Conservation (phyloP, 164 flowering plant species). For the Vitis riparia region DNA sequence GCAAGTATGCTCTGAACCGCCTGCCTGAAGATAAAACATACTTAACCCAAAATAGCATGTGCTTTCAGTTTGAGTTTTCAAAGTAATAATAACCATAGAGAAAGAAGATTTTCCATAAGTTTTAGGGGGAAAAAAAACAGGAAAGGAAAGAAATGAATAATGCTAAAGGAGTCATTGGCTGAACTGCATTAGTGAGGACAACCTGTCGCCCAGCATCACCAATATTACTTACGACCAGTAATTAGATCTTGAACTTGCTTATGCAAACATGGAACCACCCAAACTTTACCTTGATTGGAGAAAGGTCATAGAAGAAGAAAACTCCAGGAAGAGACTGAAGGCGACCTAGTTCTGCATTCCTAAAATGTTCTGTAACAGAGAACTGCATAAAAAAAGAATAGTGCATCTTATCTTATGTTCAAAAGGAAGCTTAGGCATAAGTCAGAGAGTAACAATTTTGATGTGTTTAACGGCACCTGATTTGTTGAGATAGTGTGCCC, state of each 20-base stretch:
- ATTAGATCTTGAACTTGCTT: conserved; percentile 10
- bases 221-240: background rate
- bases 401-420: conserved; percentile 6
- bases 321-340: conserved; percentile 77
- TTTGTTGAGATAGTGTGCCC: conserved; percentile 76
- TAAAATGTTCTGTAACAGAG: conserved; percentile 87
- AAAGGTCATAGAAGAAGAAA: conserved; percentile 88
- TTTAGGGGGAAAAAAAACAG: no score
- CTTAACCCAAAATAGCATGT: no score
- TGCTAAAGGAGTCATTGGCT: background rate
- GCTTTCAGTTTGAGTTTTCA: no score
- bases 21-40: no score
- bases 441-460: background rate
- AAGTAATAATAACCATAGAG: no score
- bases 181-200: background rate
- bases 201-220: background rate
- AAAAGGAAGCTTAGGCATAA: background rate
- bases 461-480: conserved; percentile 52
- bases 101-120: no score
- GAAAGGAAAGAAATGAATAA: no score
- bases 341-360: conserved; percentile 50
- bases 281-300: conserved; percentile 73
- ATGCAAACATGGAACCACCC: background rate
- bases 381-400: conserved; percentile 47
- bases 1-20: no score